phyloP scores from a whole-genome alignment of 257 asterid species.

The Solanum dulcamara region DNA sequence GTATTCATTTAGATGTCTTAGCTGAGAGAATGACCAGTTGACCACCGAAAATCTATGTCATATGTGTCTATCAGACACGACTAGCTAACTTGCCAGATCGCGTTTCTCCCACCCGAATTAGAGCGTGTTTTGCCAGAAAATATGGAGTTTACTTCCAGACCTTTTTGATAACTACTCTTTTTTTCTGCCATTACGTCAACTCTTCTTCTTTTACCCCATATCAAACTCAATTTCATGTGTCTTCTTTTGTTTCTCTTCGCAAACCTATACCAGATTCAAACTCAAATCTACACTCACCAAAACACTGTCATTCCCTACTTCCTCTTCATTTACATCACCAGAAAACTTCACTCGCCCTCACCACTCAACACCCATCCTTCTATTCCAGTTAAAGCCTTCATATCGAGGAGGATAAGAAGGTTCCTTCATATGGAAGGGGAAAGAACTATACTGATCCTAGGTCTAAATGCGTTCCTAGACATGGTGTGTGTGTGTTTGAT shows the following conservation, averaged over 20 bases:
- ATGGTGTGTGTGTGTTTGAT: not conserved
- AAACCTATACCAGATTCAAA: not conserved
- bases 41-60: not conserved
- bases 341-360: not conserved
- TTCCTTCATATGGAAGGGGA: constrained; percentile 59
- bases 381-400: constrained; percentile 49
- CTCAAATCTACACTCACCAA: not conserved
- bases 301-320: not conserved
- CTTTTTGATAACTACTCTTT: not conserved
- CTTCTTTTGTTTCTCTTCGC: not conserved
- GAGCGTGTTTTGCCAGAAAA: not conserved
- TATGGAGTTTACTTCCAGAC: not conserved
- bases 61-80: not conserved
- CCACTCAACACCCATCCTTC: constrained; percentile 24
- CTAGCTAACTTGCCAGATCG: not conserved
- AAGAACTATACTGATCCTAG: constrained; percentile 58
- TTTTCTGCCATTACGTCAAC: not conserved
- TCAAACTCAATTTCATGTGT: not conserved
- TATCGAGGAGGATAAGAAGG: constrained; percentile 51
- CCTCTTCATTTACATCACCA: not conserved
- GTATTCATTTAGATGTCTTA: not conserved
- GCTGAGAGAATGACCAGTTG: not conserved
- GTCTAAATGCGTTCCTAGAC: constrained; percentile 42
- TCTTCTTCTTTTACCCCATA: not conserved
- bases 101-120: not conserved